Base-by-base conservation (phyloP, 345 rosid species). In the Melastoma malabathricum region DNA sequence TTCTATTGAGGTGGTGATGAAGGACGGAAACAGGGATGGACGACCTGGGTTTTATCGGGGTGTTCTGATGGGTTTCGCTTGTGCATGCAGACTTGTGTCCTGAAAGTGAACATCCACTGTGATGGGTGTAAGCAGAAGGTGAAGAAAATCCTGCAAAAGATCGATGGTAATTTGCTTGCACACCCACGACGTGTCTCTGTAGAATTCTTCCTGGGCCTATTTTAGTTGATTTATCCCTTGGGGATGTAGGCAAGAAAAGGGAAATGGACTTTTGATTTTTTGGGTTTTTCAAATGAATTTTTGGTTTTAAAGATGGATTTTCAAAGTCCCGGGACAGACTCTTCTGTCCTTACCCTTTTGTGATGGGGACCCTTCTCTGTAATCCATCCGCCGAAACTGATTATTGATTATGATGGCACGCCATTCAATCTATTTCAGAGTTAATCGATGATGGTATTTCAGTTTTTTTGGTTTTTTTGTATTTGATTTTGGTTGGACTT, bases 31-130 rank as follows among this genome's bases (percentile, higher is more conserved):
- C 49, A 2, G 58, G 29, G 41, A 54, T 17, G 50, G 64, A 58
- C 44, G 58, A 9, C 51, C 10, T 58, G 58, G 44, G 47, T 16
- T 45, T 60, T 51, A n/a, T 17, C 31, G 50, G 10, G 59, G 61
- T 22, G 25, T 22, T 22, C 4, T 22, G 25, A 22, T 22, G 25
- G 25, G 25, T 22, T 25, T 67, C 69, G 54, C 70, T 72, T 65
- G 55, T 58, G 48, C 69, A 64, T 86, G 94, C 82, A 89, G 97
- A 89, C 97, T 64, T 81, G 85, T 72, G 86, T 75, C 61, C 90
- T 89, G 5, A 86, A 83, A 76, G 94, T 89, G 75, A 89, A 89
- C 73, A 89, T 89, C 51, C 94, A 86, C 65, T 89, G 97, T 60
- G 95, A 86, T 75, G 97, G 97, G 3, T 89, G 97, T 61, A 76